A percentile compares a stretch with the other conserved stretches of the same genome.
Evolutionary conservation across 177 flowering plant genomes (phyloP).

Genomic region (Vitis hybrid): DNA sequence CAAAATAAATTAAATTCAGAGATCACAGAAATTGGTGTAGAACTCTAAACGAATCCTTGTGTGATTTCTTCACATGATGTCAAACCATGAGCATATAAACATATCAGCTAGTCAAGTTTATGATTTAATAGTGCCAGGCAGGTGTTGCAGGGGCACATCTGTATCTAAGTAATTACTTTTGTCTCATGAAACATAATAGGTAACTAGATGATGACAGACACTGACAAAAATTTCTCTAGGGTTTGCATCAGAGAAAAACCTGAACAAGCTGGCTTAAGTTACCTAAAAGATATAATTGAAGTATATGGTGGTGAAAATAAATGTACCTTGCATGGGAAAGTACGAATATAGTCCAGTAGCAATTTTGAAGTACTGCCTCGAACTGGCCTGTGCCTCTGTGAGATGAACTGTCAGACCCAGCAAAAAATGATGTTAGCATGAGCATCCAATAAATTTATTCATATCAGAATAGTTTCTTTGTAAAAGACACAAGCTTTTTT

Average conservation of each 20-base stretch:
- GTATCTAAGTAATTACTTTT: too few species aligned
- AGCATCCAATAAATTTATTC: not conserved
- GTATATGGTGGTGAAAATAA: conserved; percentile 8
- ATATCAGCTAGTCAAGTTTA: not conserved
- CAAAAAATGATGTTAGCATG: conserved; percentile 9
- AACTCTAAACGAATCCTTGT: too few species aligned
- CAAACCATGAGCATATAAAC: not conserved
- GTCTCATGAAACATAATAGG: too few species aligned
- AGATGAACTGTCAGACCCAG: conserved; percentile 58
- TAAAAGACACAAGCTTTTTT: not conserved
- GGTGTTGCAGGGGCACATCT: not conserved
- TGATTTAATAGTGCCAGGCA: not conserved
- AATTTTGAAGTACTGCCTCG: conserved; percentile 69
- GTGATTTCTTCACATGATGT: too few species aligned
- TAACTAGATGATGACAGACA: not conserved
- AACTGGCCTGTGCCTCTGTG: conserved; percentile 82
- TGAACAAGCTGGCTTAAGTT: not conserved
- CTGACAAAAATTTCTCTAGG: not conserved
- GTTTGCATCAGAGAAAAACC: not conserved
- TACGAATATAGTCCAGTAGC: conserved; percentile 64
- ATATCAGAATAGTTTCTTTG: not conserved
- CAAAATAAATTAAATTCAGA: not conserved
- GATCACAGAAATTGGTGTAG: not conserved
- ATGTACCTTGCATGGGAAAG: conserved; percentile 82
- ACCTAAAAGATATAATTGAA: not conserved